Evolutionary conservation across 768 basidiomycete genomes (phyloP).

Genomic region (Pisolithus albus): DNA sequence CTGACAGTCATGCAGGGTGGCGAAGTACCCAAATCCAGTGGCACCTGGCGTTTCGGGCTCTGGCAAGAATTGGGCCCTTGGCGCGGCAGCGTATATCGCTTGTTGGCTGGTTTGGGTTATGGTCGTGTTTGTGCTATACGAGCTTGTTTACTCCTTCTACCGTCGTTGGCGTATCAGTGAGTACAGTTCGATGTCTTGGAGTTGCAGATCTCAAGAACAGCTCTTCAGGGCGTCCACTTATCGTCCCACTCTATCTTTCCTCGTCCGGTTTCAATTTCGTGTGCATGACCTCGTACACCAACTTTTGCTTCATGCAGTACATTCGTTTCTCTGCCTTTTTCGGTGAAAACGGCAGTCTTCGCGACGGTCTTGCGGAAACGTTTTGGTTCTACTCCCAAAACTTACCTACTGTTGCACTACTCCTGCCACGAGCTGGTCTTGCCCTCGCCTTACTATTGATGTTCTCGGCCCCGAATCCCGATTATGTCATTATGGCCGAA

Average conservation of each 20-base stretch:
- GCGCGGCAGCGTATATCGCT: conserved; percentile 73
- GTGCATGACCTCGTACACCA: conserved; percentile 71
- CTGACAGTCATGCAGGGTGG: conserved; percentile 43
- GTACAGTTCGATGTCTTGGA: conserved; percentile 30
- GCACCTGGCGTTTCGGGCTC: conserved; percentile 65
- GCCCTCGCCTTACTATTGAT: conserved; percentile 64
- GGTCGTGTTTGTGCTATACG: conserved; percentile 69
- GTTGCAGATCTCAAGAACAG: conserved; percentile 5
- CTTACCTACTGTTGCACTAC: conserved; percentile 69
- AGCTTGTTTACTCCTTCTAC: conserved; percentile 66
- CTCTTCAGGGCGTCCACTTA: conserved; percentile 66
- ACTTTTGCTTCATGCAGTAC: conserved; percentile 80
- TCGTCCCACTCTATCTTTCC: conserved; percentile 80
- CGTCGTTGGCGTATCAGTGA: conserved; percentile 75
- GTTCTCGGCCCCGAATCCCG: conserved; percentile 47
- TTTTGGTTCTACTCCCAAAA: conserved; percentile 84
- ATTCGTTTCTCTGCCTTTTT: conserved; percentile 67
- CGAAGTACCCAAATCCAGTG: conserved; percentile 65
- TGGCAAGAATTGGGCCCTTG: conserved; percentile 76
- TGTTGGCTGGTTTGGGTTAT: conserved; percentile 75
- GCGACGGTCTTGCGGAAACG: conserved; percentile 71
- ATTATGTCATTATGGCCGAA: conserved; percentile 40
- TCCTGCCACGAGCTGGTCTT: conserved; percentile 78
- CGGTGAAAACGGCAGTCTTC: conserved; percentile 41
- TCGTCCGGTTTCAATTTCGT: conserved; percentile 69